A percentile compares a stretch with the other conserved stretches of the same genome.
These are phyloP conservation scores for Malassezia sp. DNA, from an alignment of 1,284 basidiomycete genomes.

Conservation along the genomic window DNA sequence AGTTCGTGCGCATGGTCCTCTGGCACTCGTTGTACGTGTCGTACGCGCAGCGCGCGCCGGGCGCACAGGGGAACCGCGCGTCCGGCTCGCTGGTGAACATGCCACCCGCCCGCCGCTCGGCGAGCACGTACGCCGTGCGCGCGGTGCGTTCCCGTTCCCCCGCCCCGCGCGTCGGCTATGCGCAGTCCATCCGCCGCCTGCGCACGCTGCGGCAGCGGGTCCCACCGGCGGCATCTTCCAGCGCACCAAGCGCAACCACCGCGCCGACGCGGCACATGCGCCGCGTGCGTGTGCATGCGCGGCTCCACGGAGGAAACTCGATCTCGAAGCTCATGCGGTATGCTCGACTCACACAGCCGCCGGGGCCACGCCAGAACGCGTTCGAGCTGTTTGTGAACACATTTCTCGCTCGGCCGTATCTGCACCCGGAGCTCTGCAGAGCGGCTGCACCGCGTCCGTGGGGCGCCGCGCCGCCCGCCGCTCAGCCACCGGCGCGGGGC, in stretches of 20 bases:
- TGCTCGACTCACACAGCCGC: slow-evolving; percentile 13
- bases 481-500: background rate
- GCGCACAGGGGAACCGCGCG: background rate
- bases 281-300: background rate
- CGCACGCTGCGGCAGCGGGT: slow-evolving; percentile 8
- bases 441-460: slow-evolving; percentile 11
- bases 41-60: background rate
- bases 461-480: slow-evolving; percentile 13
- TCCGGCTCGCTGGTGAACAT: background rate
- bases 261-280: background rate
- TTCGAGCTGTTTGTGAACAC: slow-evolving; percentile 9
- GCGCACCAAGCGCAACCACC: background rate
- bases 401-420: slow-evolving; percentile 11
- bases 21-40: slow-evolving; percentile 28
- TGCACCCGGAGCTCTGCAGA: slow-evolving; percentile 11
- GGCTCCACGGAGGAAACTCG: background rate
- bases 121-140: background rate
- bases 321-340: slow-evolving; percentile 6
- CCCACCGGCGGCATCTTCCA: background rate
- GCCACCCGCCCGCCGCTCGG: slow-evolving; percentile 1
- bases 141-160: slow-evolving; percentile 2
- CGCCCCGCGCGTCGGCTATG: slow-evolving; percentile 4
- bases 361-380: background rate
- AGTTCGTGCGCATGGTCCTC: slow-evolving; percentile 43
- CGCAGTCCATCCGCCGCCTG: slow-evolving; percentile 3